Evolutionary conservation across 306 rosid genomes (phyloP).

Genomic region (Sindora glabra): DNA sequence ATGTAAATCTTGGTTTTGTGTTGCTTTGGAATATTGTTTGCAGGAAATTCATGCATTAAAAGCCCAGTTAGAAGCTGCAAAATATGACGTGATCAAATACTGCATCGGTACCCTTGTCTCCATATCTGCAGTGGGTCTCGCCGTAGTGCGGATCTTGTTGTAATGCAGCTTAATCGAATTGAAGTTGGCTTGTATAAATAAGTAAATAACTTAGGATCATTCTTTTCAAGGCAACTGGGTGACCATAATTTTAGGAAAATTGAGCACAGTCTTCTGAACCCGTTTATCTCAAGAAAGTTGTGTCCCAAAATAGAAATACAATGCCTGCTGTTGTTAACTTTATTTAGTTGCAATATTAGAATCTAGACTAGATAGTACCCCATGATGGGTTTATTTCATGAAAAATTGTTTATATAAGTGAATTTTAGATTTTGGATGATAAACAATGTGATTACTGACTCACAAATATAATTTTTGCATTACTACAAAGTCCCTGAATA

Average conservation of each 20-base stretch:
- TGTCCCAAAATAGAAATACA: too few relatives aligned
- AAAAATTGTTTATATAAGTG: too few relatives aligned
- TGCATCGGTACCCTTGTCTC: constrained; percentile 67
- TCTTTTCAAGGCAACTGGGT: neutral
- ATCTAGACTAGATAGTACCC: too few relatives aligned
- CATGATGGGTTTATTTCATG: too few relatives aligned
- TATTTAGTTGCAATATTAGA: too few relatives aligned
- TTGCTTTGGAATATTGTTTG: neutral
- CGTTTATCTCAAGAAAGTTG: too few relatives aligned
- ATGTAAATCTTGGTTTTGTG: neutral
- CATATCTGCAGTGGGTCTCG: constrained; percentile 61
- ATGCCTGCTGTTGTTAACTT: too few relatives aligned
- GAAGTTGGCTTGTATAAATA: neutral
- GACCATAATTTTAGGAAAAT: neutral
- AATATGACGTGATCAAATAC: constrained; percentile 59
- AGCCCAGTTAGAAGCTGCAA: constrained; percentile 53
- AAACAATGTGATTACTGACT: too few relatives aligned
- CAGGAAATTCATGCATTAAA: constrained; percentile 64
- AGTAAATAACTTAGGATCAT: neutral
- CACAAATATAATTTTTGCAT: too few relatives aligned
- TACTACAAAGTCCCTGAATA: too few relatives aligned
- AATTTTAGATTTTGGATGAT: too few relatives aligned
- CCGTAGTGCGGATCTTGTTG: constrained; percentile 41
- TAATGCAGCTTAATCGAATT: constrained; percentile 9
- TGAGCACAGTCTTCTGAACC: neutral